These are phyloP conservation scores for Colletotrichum coccodes DNA, from an alignment of 2,329 filamentous ascomycete species.

Conservation along the genomic window DNA sequence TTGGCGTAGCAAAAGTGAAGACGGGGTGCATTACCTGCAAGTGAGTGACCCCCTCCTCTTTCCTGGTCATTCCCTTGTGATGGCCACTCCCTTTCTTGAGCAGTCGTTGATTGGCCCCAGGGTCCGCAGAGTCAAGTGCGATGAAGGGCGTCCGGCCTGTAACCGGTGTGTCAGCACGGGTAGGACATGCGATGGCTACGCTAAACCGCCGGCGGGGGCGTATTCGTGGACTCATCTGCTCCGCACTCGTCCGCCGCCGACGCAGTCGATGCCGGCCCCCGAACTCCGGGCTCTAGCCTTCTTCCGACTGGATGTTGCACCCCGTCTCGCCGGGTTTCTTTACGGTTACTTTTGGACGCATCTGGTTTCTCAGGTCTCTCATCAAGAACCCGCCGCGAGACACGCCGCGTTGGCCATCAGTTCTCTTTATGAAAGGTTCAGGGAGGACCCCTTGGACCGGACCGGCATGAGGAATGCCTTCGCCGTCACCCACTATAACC, in stretches of 20 bases:
- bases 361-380: slow-evolving; percentile 48
- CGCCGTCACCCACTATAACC: slow-evolving; percentile 52
- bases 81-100: background rate
- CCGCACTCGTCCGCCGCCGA: slow-evolving; percentile 34
- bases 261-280: slow-evolving; percentile 37
- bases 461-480: slow-evolving; percentile 39
- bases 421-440: slow-evolving; percentile 48
- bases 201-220: slow-evolving; percentile 15
- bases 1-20: slow-evolving; percentile 34
- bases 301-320: slow-evolving; percentile 49
- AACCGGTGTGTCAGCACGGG: slow-evolving; percentile 39
- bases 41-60: slow-evolving; percentile 28
- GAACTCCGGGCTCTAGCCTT: slow-evolving; percentile 48
- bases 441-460: slow-evolving; percentile 4
- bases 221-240: slow-evolving; percentile 49
- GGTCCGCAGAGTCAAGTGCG: slow-evolving; percentile 44
- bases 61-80: no score
- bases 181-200: slow-evolving; percentile 45
- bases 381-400: slow-evolving; percentile 48
- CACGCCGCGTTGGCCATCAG: slow-evolving; percentile 53
- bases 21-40: slow-evolving; percentile 39
- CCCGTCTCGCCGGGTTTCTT: slow-evolving; percentile 46
- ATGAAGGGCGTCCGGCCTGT: slow-evolving; percentile 42
- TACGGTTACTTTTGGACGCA: slow-evolving; percentile 54
- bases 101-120: slow-evolving; percentile 25